Percentiles rank a stretch among this genome's conserved stretches.
Conservation (phyloP, 805 yeast genomes). For the Yarrowia osloensis region DNA sequence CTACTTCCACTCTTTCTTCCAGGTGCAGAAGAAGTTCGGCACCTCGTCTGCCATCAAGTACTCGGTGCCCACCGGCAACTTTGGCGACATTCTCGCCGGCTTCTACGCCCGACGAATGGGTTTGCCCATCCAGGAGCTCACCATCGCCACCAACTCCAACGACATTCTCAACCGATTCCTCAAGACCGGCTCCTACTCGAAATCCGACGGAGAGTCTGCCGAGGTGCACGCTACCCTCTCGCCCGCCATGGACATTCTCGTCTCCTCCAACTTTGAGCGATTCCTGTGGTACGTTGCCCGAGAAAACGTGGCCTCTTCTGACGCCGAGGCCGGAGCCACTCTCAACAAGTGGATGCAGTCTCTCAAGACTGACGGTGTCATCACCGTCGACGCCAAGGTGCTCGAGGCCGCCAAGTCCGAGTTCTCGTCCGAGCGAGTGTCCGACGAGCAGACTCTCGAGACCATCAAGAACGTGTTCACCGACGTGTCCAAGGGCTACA, state of each 20-base stretch:
- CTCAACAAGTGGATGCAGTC: slow-evolving; percentile 76
- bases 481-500: slow-evolving; percentile 61
- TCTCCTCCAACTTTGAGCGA: slow-evolving; percentile 95
- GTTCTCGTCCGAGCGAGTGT: slow-evolving; percentile 78
- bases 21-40: slow-evolving; percentile 46
- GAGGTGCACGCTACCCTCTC: slow-evolving; percentile 86
- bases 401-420: slow-evolving; percentile 65
- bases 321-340: slow-evolving; percentile 69
- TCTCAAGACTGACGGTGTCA: slow-evolving; percentile 74
- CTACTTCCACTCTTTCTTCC: slow-evolving; percentile 90
- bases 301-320: slow-evolving; percentile 60
- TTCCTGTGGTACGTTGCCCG: slow-evolving; percentile 91
- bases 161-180: slow-evolving; percentile 93
- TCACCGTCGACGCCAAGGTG: slow-evolving; percentile 65
- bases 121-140: slow-evolving; percentile 78
- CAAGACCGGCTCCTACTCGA: slow-evolving; percentile 81
- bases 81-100: slow-evolving; percentile 97
- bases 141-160: slow-evolving; percentile 94
- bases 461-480: slow-evolving; percentile 75
- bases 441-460: slow-evolving; percentile 72
- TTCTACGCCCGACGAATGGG: slow-evolving; percentile 96
- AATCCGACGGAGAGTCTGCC: slow-evolving; percentile 50
- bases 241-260: slow-evolving; percentile 98
- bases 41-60: slow-evolving; percentile 60
- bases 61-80: slow-evolving; percentile 97